Base-by-base conservation (phyloP, 345 rosid genomes). In the Boechera retrofracta region DNA sequence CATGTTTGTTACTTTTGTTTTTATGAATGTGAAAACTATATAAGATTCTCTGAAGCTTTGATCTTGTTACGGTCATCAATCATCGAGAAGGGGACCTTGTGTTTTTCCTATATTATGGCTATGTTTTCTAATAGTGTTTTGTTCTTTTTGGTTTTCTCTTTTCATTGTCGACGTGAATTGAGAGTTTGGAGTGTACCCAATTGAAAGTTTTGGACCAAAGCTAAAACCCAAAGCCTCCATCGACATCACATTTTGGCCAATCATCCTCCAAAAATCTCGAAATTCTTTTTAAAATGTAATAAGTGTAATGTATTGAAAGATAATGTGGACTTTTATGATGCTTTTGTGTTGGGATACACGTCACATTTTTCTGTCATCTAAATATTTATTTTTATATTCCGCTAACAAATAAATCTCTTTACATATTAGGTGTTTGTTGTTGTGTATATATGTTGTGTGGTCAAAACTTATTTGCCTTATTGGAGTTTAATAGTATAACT, bases 141-240 rank as follows among this genome's bases (percentile, higher is more conserved):
- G 72, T 77, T 64, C 72, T 64, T 77, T 77, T 56, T 62, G 53
- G 47, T 45, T 71, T 47, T 38, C 21, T 21, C 12, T 69, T 69
- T 69, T 45, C 71, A 35, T 26, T 13, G 72, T 77, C 72, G 76
- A 77, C 81, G 49, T 57, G 45, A 77, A 77, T 55, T 64, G 71
- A 36, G 28, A 39, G 71, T 69, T 76, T 55, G 75, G 63, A 69
- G 54, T 70, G 44, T 70, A 77, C 58, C 56, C 5, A 53, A 35
- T 21, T 69, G 65, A 44, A 77, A 71, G 72, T 70, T 77, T 56
- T 29, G 76, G 67, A 71, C 72, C 64, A 47, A 70, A 77, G 59
- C 80, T 62, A 63, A 52, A 54, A 55, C 67, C 71, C 61, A 71
- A 55, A 39, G 72, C 55, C 47, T 77, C 67, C 38, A 71, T 77